These are phyloP conservation scores for Triticum turgidum DNA, from an alignment of 176 grass and related monocot species.

Conservation along the genomic window DNA sequence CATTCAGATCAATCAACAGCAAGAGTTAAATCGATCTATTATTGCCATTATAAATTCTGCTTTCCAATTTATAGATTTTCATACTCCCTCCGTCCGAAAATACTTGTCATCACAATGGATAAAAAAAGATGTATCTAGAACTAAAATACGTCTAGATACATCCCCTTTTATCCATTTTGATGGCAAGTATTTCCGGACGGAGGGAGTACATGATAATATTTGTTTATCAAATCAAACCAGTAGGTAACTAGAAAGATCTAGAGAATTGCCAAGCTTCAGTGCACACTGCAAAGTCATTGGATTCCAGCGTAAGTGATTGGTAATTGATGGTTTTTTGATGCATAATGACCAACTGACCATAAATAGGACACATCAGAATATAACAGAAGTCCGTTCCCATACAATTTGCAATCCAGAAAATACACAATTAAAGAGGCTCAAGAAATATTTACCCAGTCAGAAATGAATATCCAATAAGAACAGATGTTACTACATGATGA, in stretches of 20 bases:
- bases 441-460: conserved; percentile 67
- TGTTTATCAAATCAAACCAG: conserved; percentile 23
- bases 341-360: neutral
- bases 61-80: neutral
- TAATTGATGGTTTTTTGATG: conserved; percentile 4
- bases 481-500: conserved; percentile 95
- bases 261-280: neutral
- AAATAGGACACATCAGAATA: conserved; percentile 24
- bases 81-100: too few relatives aligned
- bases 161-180: too few relatives aligned
- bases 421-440: conserved; percentile 7
- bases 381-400: neutral
- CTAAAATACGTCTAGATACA: too few relatives aligned
- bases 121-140: too few relatives aligned
- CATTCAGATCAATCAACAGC: neutral
- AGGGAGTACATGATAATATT: neutral
- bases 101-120: too few relatives aligned
- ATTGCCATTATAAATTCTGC: neutral
- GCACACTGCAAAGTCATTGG: neutral
- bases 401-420: conserved; percentile 29
- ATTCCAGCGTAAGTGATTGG: neutral
- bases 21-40: neutral
- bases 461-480: conserved; percentile 87
- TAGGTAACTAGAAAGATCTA: conserved; percentile 6
- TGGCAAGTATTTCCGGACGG: too few relatives aligned